phyloP scores from a whole-genome alignment of 148 eudicot genomes.

The Camellia lanceoleosa region DNA sequence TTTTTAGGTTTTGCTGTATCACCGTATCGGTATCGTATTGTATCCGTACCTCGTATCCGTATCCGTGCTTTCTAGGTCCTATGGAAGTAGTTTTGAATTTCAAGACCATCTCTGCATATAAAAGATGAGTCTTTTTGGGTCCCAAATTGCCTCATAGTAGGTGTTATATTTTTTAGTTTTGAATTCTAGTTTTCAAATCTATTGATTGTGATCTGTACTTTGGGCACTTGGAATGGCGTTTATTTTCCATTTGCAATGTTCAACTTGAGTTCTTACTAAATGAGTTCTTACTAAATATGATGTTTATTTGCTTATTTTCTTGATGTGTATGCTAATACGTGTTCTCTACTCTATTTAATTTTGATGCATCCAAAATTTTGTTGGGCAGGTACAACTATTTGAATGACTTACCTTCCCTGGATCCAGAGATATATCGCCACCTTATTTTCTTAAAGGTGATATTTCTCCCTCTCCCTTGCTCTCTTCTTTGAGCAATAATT shows the following conservation, averaged over 20 bases:
- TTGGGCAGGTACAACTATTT: constrained; percentile 73
- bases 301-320: background rate
- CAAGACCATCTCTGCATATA: no score
- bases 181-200: no score
- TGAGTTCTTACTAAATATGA: background rate
- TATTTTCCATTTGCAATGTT: background rate
- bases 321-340: background rate
- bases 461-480: constrained; percentile 4
- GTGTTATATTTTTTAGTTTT: no score
- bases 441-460: constrained; percentile 86
- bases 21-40: no score
- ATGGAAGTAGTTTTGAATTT: no score
- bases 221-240: background rate
- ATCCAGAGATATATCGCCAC: constrained; percentile 94
- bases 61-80: no score
- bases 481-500: background rate
- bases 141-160: no score
- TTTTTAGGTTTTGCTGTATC: no score
- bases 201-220: no score
- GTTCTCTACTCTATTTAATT: background rate
- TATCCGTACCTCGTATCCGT: no score
- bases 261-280: background rate
- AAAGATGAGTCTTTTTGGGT: no score
- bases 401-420: constrained; percentile 94
- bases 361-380: background rate